Percentiles rank a stretch among this genome's conserved stretches.
Conservation (phyloP, 2,329 filamentous ascomycete species). For the Cadophora sp. region DNA sequence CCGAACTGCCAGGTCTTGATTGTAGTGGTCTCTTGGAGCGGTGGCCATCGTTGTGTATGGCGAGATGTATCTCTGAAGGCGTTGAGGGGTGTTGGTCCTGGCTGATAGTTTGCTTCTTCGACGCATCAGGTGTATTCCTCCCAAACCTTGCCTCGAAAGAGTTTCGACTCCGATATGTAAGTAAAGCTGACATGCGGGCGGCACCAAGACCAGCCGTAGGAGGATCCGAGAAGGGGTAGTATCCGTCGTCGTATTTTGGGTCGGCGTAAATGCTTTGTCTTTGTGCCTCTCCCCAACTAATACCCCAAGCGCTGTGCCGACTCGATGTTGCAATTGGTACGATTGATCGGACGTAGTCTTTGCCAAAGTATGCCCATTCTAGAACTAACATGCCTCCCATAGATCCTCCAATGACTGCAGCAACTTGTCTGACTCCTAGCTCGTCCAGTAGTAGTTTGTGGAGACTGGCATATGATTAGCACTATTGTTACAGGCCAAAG, state of each 20-base stretch:
- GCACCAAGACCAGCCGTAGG: conserved; percentile 87
- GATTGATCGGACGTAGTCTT: conserved; percentile 80
- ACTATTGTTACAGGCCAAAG: conserved; percentile 26
- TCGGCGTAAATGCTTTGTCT: conserved; percentile 96
- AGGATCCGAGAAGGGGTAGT: conserved; percentile 87
- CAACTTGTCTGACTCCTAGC: conserved; percentile 78
- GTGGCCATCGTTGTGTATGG: conserved; percentile 85
- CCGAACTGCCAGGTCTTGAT: conserved; percentile 52
- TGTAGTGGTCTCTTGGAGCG: conserved; percentile 61
- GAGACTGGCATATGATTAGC: conserved; percentile 57
- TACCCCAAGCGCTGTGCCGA: conserved; percentile 86
- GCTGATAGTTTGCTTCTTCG: conserved; percentile 82
- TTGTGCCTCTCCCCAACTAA: conserved; percentile 89
- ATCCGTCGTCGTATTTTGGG: conserved; percentile 97
- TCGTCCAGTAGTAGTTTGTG: conserved; percentile 84
- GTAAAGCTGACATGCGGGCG: conserved; percentile 92
- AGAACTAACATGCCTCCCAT: conserved; percentile 92
- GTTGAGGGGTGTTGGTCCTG: conserved; percentile 64
- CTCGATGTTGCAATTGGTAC: conserved; percentile 87
- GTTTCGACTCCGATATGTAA: conserved; percentile 96
- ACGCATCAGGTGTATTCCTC: conserved; percentile 87
- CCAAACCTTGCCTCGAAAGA: conserved; percentile 97
- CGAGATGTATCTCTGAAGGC: conserved; percentile 66
- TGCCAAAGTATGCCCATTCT: conserved; percentile 91
- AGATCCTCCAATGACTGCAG: conserved; percentile 81